phyloP scores from a whole-genome alignment of 305 asterid species.

The Fraxinus nigra region DNA sequence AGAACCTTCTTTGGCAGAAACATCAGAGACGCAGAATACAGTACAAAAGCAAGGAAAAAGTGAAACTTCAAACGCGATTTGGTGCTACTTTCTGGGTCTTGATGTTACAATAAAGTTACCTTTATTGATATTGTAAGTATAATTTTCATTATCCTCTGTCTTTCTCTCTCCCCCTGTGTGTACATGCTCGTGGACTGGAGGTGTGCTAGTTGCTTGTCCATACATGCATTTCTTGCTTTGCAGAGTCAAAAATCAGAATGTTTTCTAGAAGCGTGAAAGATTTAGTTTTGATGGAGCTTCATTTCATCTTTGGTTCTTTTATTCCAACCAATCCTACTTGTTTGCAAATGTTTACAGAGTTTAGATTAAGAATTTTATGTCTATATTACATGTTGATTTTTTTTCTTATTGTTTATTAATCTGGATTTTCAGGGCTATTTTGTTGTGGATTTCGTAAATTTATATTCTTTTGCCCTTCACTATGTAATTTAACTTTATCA shows the following conservation, averaged over 20 bases:
- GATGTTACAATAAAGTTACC: conserved; percentile 71
- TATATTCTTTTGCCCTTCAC: neutral
- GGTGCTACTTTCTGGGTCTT: conserved; percentile 63
- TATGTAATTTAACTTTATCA: neutral
- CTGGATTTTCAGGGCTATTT: neutral
- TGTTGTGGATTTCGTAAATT: neutral
- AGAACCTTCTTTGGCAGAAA: conserved; percentile 42
- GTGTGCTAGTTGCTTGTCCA: neutral
- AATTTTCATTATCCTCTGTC: neutral
- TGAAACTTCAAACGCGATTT: conserved; percentile 40
- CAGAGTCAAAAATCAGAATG: neutral
- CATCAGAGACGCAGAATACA: conserved; percentile 33
- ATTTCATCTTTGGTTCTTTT: neutral
- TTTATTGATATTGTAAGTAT: conserved; percentile 68
- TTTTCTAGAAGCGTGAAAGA: neutral
- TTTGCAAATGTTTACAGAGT: neutral
- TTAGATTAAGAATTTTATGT: conserved; percentile 4
- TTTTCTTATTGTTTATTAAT: neutral
- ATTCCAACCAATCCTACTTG: neutral
- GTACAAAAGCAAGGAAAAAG: conserved; percentile 44
- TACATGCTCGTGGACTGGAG: neutral
- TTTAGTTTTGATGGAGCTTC: conserved; percentile 2
- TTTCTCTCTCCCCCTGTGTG: neutral
- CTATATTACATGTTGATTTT: neutral
- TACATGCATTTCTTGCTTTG: neutral